These are phyloP conservation scores for Penicillium sp. DNA, from an alignment of 2,329 filamentous ascomycete species.

Conservation along the genomic window DNA sequence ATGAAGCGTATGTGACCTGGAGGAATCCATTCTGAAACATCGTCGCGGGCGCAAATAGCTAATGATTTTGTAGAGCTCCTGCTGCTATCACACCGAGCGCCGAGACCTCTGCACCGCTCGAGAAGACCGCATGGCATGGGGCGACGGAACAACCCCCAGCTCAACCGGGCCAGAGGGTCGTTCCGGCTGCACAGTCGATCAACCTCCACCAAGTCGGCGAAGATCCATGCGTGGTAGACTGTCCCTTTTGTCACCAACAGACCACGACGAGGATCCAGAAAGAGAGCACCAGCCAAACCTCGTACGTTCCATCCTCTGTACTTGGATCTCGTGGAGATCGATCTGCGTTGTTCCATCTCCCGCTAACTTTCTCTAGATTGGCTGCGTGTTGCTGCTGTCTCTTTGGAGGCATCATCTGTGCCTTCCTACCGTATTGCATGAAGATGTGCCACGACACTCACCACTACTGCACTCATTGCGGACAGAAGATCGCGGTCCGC, in stretches of 20 bases:
- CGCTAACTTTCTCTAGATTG: slow-evolving; percentile 7
- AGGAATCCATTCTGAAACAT: too few relatives aligned
- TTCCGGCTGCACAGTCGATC: background rate
- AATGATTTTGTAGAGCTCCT: too few relatives aligned
- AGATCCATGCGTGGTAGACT: slow-evolving; percentile 7
- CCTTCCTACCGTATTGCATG: slow-evolving; percentile 13
- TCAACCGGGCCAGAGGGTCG: background rate
- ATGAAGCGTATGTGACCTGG: slow-evolving; percentile 2
- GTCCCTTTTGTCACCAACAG: slow-evolving; percentile 12
- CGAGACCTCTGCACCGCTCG: background rate
- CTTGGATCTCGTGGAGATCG: background rate
- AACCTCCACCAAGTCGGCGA: slow-evolving; percentile 6
- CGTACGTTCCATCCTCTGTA: slow-evolving; percentile 4
- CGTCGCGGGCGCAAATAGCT: too few relatives aligned
- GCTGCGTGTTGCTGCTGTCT: slow-evolving; percentile 12
- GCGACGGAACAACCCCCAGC: slow-evolving; percentile 3
- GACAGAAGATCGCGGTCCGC: slow-evolving; percentile 4
- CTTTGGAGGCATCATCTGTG: slow-evolving; percentile 12
- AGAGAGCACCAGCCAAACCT: slow-evolving; percentile 10
- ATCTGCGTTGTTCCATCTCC: background rate
- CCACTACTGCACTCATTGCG: slow-evolving; percentile 12
- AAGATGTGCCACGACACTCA: slow-evolving; percentile 15
- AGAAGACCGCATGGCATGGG: slow-evolving; percentile 7
- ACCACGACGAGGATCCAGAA: slow-evolving; percentile 9
- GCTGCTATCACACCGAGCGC: background rate